Conservation (phyloP, 192 early-diverging fungal species). For the Umbelopsis isabellina region DNA sequence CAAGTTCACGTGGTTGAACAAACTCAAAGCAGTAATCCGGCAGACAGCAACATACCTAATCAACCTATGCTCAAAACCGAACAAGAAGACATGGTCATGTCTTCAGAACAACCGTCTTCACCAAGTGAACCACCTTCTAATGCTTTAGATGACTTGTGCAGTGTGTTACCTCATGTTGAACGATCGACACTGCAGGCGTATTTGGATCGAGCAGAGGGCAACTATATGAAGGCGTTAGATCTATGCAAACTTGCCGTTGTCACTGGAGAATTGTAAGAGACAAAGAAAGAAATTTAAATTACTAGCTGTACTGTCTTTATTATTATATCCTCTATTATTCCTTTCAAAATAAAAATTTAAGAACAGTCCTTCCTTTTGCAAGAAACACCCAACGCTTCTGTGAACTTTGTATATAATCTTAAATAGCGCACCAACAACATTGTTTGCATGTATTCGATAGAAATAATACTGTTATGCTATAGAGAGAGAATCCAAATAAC, state of each 20-base stretch:
- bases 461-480: no score
- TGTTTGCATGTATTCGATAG: no score
- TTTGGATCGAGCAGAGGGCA: constrained; percentile 45
- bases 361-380: no score
- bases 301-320: no score
- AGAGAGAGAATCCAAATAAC: no score
- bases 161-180: constrained; percentile 54
- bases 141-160: constrained; percentile 50
- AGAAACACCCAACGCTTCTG: no score
- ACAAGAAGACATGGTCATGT: neutral
- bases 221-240: constrained; percentile 52
- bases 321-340: no score
- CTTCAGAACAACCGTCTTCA: neutral
- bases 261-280: constrained; percentile 42
- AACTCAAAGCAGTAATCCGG: neutral
- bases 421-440: no score
- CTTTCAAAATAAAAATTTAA: no score
- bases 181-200: constrained; percentile 43
- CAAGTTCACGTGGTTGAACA: neutral
- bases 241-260: constrained; percentile 45
- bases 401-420: no score
- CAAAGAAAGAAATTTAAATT: neutral
- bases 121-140: constrained; percentile 28
- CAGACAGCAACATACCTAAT: neutral
- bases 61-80: constrained; percentile 2